Conservation (phyloP, 495 filamentous ascomycete genomes). For the Chaetomium cochliodes region DNA sequence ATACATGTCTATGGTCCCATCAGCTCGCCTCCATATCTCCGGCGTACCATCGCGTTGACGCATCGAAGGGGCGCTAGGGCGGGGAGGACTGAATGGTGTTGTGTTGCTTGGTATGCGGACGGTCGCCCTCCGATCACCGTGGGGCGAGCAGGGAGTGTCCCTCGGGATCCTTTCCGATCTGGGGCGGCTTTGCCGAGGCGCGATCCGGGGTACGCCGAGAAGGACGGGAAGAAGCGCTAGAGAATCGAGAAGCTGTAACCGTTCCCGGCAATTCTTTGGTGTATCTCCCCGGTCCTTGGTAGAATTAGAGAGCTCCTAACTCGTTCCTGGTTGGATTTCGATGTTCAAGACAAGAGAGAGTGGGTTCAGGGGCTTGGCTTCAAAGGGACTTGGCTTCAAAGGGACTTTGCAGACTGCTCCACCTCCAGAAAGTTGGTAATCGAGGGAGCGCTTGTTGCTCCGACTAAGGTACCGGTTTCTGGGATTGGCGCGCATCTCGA, state of each 20-base stretch:
- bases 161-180: conserved; percentile 15
- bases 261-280: not conserved
- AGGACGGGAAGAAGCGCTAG: too few relatives aligned
- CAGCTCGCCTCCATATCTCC: not conserved
- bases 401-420: too few relatives aligned
- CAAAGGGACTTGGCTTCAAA: too few relatives aligned
- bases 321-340: too few relatives aligned
- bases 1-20: not conserved
- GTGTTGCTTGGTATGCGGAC: conserved; percentile 18
- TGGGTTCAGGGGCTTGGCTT: too few relatives aligned
- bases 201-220: too few relatives aligned
- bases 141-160: conserved; percentile 11
- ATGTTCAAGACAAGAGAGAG: too few relatives aligned
- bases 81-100: not conserved
- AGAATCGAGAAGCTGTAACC: too few relatives aligned
- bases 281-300: too few relatives aligned
- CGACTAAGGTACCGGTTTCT: not conserved
- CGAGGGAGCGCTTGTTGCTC: too few relatives aligned
- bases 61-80: not conserved
- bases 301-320: too few relatives aligned
- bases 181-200: not conserved
- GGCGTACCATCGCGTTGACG: not conserved
- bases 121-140: conserved; percentile 24
- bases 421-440: too few relatives aligned
- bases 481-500: not conserved